phyloP scores from a whole-genome alignment of 176 grass and related monocot species.

The Dendrocalamus sinicus region DNA sequence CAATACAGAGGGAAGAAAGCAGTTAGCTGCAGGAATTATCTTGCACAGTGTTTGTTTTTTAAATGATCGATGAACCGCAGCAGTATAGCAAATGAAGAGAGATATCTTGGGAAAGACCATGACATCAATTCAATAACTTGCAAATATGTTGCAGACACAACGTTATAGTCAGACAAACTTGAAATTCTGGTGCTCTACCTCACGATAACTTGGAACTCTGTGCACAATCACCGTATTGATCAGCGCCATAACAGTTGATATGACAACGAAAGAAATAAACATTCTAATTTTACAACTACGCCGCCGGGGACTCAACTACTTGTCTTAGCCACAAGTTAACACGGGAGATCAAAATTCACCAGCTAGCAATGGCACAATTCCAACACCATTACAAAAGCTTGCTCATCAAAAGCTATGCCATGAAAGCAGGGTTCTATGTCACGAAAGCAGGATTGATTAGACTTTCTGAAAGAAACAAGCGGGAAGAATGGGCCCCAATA shows the following conservation, averaged over 20 bases:
- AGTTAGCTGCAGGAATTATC: not conserved
- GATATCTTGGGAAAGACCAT: not conserved
- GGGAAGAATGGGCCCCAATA: slow-evolving; percentile 3
- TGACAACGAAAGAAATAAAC: slow-evolving; percentile 55
- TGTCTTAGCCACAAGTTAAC: slow-evolving; percentile 52
- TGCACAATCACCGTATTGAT: slow-evolving; percentile 45
- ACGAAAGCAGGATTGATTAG: slow-evolving; percentile 36
- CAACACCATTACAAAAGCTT: slow-evolving; percentile 55
- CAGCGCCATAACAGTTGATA: slow-evolving; percentile 35
- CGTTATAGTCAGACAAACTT: slow-evolving; percentile 10
- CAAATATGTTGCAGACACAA: slow-evolving; percentile 7
- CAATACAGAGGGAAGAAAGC: not conserved
- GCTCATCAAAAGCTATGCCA: slow-evolving; percentile 56
- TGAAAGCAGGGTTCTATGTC: slow-evolving; percentile 50
- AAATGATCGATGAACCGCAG: not conserved
- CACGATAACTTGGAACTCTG: slow-evolving; percentile 42
- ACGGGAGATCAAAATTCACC: slow-evolving; percentile 57
- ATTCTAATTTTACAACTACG: slow-evolving; percentile 55
- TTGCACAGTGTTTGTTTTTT: not conserved
- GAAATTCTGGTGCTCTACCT: slow-evolving; percentile 19
- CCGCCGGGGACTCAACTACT: slow-evolving; percentile 44
- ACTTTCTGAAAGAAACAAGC: slow-evolving; percentile 42
- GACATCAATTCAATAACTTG: not conserved
- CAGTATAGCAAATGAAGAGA: not conserved
- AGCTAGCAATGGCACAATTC: slow-evolving; percentile 37